Evolutionary conservation across 1,284 basidiomycete genomes (phyloP).

Genomic region (Lentinus polychrous): DNA sequence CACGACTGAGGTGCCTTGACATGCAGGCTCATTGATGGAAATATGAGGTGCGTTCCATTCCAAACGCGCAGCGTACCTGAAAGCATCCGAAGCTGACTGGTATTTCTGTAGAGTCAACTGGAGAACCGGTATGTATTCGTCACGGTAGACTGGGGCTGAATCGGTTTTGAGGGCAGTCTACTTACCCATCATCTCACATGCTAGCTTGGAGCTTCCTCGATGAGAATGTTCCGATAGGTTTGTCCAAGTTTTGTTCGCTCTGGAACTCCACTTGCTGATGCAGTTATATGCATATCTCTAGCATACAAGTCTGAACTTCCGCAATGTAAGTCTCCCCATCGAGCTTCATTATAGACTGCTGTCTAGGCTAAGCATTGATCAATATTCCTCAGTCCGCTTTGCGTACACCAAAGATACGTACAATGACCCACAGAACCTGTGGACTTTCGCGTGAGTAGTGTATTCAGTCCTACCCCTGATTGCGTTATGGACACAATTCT

Average conservation of each 20-base stretch:
- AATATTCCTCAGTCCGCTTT: slow-evolving; percentile 39
- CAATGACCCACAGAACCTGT: slow-evolving; percentile 56
- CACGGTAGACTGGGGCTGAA: neutral
- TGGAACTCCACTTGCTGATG: neutral
- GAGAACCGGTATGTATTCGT: slow-evolving; percentile 33
- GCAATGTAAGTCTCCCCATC: slow-evolving; percentile 21
- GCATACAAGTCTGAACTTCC: slow-evolving; percentile 29
- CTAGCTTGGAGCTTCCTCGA: slow-evolving; percentile 21
- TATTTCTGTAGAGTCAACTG: slow-evolving; percentile 38
- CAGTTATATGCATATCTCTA: slow-evolving; percentile 7
- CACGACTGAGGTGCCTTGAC: neutral
- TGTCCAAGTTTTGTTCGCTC: neutral
- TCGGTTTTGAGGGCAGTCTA: neutral
- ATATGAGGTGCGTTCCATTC: slow-evolving; percentile 36
- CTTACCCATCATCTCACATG: slow-evolving; percentile 1
- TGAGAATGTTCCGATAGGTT: slow-evolving; percentile 19
- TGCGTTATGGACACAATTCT: neutral
- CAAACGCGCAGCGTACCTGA: neutral
- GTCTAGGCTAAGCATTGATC: no score
- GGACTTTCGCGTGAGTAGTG: slow-evolving; percentile 45
- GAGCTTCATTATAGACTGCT: no score
- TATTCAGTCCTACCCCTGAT: neutral
- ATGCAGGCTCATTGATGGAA: slow-evolving; percentile 39
- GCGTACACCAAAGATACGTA: slow-evolving; percentile 56
- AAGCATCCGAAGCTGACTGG: neutral